Conservation (phyloP, 441 rosid species). For the Croton laevigatus region DNA sequence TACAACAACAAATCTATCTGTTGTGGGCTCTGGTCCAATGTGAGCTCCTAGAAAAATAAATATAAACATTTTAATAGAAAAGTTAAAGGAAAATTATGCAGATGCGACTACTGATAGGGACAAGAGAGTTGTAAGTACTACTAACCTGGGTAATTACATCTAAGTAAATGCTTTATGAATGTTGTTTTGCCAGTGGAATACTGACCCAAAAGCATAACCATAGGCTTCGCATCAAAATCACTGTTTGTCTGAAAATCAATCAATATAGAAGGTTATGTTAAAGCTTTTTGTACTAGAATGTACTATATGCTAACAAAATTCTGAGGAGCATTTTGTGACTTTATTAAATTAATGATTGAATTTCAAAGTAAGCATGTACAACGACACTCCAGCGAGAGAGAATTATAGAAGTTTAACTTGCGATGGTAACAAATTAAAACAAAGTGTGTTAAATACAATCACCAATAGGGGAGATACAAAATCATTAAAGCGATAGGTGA, state of each 20-base stretch:
- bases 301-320: not conserved
- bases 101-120: not conserved
- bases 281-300: not conserved
- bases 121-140: not conserved
- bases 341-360: not conserved
- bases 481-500: constrained; percentile 71
- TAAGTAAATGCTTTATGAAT: constrained; percentile 89
- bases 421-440: not conserved
- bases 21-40: constrained; percentile 97
- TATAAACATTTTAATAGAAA: constrained; percentile 4
- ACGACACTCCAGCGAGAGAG: not conserved
- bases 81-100: not conserved
- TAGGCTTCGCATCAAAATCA: constrained; percentile 94
- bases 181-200: constrained; percentile 98
- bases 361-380: not conserved
- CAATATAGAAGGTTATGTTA: constrained; percentile 1
- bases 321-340: not conserved
- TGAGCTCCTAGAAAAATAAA: constrained; percentile 62
- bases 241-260: constrained; percentile 57
- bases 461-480: constrained; percentile 80
- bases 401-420: not conserved
- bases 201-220: constrained; percentile 99
- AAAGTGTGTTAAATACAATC: constrained; percentile 24
- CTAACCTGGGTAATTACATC: constrained; percentile 75
- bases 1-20: constrained; percentile 94